Conservation (phyloP, 257 asterid species). For the Coffea eugenioides region DNA sequence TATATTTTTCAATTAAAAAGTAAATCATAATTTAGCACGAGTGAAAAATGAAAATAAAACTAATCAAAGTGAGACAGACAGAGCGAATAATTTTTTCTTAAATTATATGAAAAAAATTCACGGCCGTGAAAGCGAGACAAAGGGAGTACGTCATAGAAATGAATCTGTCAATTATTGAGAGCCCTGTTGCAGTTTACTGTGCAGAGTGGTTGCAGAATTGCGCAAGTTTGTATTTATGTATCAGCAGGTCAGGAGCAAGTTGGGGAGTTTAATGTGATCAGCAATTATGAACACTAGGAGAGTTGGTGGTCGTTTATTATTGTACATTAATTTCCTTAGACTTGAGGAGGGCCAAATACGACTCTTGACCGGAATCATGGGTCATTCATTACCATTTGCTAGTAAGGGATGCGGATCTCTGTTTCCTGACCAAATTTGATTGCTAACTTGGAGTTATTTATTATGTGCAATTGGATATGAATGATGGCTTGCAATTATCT, state of each 20-base stretch:
- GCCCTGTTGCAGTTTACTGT: not conserved
- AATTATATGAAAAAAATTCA: no score
- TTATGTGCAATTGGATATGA: not conserved
- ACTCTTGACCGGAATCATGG: not conserved
- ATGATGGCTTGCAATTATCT: not conserved
- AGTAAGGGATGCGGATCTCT: not conserved
- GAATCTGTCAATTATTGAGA: no score
- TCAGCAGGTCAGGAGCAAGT: not conserved
- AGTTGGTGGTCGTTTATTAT: no score
- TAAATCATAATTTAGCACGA: no score
- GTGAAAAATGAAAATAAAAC: no score
- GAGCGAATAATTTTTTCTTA: no score
- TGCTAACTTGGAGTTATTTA: constrained; percentile 4
- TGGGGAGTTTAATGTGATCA: not conserved
- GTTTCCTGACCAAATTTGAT: not conserved
- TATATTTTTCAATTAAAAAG: no score
- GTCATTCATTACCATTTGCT: not conserved
- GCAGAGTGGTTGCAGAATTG: not conserved
- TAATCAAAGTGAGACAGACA: no score
- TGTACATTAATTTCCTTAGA: not conserved
- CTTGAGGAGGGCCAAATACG: not conserved
- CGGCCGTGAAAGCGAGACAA: no score
- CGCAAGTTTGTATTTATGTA: not conserved
- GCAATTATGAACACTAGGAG: not conserved
- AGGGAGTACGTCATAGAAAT: no score